Evolutionary conservation across 2,329 filamentous ascomycete species (phyloP).

Genomic region (Dactylellina leptospora): DNA sequence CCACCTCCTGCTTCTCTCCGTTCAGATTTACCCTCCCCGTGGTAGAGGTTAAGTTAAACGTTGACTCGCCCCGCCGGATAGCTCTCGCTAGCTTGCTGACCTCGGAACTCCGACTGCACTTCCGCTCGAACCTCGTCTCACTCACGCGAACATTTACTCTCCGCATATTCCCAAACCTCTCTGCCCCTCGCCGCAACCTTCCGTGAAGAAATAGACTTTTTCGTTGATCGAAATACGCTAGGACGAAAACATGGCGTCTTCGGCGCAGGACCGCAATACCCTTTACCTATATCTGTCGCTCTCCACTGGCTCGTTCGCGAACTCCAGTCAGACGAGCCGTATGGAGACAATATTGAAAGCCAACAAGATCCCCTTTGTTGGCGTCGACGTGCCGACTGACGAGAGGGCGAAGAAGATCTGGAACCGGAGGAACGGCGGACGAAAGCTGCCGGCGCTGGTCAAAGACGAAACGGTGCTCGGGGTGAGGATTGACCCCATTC

Average conservation of each 20-base stretch:
- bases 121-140: neutral
- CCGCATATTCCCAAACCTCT: conserved; percentile 8
- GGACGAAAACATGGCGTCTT: conserved; percentile 21
- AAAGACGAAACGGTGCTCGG: conserved; percentile 86
- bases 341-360: conserved; percentile 95
- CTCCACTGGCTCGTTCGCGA: conserved; percentile 93
- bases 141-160: neutral
- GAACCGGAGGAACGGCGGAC: conserved; percentile 79
- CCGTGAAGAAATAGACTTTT: too few relatives aligned
- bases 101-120: neutral
- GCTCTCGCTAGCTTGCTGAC: neutral
- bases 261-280: conserved; percentile 67
- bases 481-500: conserved; percentile 66
- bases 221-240: neutral
- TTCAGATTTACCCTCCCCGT: neutral
- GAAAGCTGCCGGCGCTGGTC: conserved; percentile 87
- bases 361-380: conserved; percentile 92
- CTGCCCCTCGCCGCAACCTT: neutral
- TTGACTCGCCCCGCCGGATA: neutral
- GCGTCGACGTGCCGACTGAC: conserved; percentile 88
- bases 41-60: too few relatives aligned
- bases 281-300: conserved; percentile 97
- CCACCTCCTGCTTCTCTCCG: conserved; percentile 1
- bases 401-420: conserved; percentile 88
- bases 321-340: conserved; percentile 92